Conservation (phyloP, 2,329 filamentous ascomycete genomes). For the Trichoderma semiorbis region DNA sequence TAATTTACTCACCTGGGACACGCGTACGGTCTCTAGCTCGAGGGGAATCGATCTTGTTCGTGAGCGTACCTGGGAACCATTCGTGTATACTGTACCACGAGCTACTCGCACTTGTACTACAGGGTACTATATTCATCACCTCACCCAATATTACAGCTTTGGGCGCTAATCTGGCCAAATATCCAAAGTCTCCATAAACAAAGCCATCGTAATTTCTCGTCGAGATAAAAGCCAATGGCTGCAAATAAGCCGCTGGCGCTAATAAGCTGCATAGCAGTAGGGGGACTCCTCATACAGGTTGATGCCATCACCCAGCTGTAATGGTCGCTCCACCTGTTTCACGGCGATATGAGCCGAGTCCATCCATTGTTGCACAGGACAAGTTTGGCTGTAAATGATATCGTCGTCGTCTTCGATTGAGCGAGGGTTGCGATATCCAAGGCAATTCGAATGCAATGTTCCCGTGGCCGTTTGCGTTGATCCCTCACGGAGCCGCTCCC, state of each 20-base stretch:
- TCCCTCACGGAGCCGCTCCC: neutral
- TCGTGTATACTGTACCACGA: neutral
- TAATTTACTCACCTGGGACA: neutral
- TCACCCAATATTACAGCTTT: neutral
- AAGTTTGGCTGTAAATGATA: neutral
- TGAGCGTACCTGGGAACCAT: neutral
- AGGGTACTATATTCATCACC: neutral
- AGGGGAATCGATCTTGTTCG: neutral
- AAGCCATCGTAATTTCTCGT: conserved; percentile 15
- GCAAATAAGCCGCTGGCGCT: neutral
- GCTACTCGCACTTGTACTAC: neutral
- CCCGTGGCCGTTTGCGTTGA: conserved; percentile 9
- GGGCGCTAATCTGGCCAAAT: neutral
- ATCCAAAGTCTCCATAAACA: neutral
- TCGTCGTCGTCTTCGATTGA: neutral
- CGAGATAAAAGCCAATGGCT: neutral
- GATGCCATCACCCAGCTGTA: neutral
- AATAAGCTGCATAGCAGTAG: neutral
- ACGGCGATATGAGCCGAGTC: neutral
- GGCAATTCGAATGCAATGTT: neutral
- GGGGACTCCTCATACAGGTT: neutral
- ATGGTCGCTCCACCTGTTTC: conserved; percentile 8
- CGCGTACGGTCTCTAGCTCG: neutral
- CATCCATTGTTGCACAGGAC: neutral
- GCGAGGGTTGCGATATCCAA: neutral